A percentile compares a stretch with the other conserved stretches of the same genome.
phyloP scores from a whole-genome alignment of 208 protist species.

The Acanthamoeba lenticulata region DNA sequence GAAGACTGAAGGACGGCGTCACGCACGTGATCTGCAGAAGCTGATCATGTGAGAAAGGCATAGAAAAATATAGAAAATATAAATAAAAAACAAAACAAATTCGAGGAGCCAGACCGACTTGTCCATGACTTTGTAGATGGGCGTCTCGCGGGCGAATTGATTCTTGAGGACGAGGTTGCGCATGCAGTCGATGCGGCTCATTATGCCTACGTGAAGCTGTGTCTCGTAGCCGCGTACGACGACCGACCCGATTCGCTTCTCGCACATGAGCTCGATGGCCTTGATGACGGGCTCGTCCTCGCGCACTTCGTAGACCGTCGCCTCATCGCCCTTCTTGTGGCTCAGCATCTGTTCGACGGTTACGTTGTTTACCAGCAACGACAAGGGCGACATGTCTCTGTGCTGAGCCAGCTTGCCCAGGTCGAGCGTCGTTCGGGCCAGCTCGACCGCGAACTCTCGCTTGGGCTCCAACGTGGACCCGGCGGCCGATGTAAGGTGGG shows the following conservation, averaged over 20 bases:
- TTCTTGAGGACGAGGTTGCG: neutral
- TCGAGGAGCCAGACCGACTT: neutral
- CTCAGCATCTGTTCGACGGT: constrained; percentile 28
- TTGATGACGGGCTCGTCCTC: constrained; percentile 36
- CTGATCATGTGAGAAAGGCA: neutral
- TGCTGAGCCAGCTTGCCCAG: neutral
- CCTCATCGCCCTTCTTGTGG: neutral
- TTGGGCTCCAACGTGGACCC: neutral
- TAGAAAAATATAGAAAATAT: neutral
- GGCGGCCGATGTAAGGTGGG: neutral
- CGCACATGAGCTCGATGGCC: constrained; percentile 38
- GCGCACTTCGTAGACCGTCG: neutral
- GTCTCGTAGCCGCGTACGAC: neutral
- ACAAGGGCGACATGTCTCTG: neutral
- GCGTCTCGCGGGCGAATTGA: neutral
- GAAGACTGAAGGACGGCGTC: neutral
- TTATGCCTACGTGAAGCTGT: constrained; percentile 38
- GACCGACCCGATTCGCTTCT: neutral
- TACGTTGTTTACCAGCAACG: neutral
- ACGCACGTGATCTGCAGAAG: neutral
- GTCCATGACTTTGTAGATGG: neutral
- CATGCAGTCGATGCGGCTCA: constrained; percentile 37
- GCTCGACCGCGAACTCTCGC: neutral
- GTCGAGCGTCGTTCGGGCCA: neutral
- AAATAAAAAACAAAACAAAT: neutral